Conservation (phyloP, 1,284 basidiomycete genomes). For the Athelia psychrophila region DNA sequence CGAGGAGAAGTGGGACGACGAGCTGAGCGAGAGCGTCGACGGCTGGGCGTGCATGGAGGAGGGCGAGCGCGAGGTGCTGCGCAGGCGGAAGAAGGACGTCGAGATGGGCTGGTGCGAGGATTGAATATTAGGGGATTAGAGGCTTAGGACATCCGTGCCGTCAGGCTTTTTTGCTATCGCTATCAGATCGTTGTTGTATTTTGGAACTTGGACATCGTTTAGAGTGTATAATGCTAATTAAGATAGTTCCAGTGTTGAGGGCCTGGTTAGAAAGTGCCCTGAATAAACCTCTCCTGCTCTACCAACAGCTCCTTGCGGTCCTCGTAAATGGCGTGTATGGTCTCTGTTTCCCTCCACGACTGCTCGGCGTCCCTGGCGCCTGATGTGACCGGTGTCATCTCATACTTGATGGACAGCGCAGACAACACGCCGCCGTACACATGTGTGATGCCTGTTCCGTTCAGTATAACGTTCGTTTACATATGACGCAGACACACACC, state of each 20-base stretch:
- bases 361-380: slow-evolving; percentile 22
- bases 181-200: too few species aligned
- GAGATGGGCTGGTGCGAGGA: slow-evolving; percentile 64
- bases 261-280: slow-evolving; percentile 41
- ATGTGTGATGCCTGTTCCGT: slow-evolving; percentile 80
- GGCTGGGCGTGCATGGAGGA: slow-evolving; percentile 70
- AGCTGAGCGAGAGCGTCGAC: slow-evolving; percentile 67
- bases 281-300: slow-evolving; percentile 45
- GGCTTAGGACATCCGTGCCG: too few species aligned
- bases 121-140: too few species aligned
- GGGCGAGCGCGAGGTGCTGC: slow-evolving; percentile 56
- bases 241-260: too few species aligned
- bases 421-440: slow-evolving; percentile 92
- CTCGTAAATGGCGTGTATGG: slow-evolving; percentile 75
- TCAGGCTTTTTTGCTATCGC: too few species aligned
- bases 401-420: slow-evolving; percentile 83
- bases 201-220: too few species aligned
- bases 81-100: slow-evolving; percentile 57
- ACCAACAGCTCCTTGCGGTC: slow-evolving; percentile 54
- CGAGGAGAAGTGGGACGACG: slow-evolving; percentile 78
- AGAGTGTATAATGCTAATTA: too few species aligned
- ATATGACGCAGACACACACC: slow-evolving; percentile 32
- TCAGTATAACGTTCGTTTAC: not conserved
- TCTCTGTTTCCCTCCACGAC: slow-evolving; percentile 73
- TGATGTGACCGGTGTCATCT: slow-evolving; percentile 39